phyloP scores from a whole-genome alignment of 768 basidiomycete species.

The Russula foetens region DNA sequence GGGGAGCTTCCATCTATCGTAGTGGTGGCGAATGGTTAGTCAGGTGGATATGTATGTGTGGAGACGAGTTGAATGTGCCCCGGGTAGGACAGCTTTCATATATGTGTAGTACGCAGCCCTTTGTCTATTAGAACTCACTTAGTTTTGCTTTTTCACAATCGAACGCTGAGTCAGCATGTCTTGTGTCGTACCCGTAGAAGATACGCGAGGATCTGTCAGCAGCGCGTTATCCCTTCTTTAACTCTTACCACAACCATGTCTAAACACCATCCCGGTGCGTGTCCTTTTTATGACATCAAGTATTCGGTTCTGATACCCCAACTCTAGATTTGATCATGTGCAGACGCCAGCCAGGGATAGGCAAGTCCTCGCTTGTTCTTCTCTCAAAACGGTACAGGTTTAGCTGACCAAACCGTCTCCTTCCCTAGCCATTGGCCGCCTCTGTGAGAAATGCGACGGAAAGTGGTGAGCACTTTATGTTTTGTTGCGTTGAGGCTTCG shows the following conservation, averaged over 20 bases:
- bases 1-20: slow-evolving; percentile 96
- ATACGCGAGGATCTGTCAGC: background rate
- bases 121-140: background rate
- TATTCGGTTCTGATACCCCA: background rate
- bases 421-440: slow-evolving; percentile 80
- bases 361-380: slow-evolving; percentile 34
- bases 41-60: background rate
- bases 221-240: background rate
- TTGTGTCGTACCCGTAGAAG: too few species aligned
- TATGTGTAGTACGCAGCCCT: slow-evolving; percentile 1
- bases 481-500: background rate
- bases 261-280: slow-evolving; percentile 30
- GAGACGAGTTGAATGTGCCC: background rate
- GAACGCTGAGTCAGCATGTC: slow-evolving; percentile 5
- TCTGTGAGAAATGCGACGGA: slow-evolving; percentile 98
- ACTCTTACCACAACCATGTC: slow-evolving; percentile 25
- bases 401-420: background rate
- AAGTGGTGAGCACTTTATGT: slow-evolving; percentile 67
- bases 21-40: slow-evolving; percentile 40
- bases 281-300: background rate
- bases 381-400: background rate
- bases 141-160: background rate
- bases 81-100: slow-evolving; percentile 4
- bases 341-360: slow-evolving; percentile 94
- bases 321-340: slow-evolving; percentile 92